Percentiles rank a stretch among this genome's conserved stretches.
Evolutionary conservation across 2,329 filamentous ascomycete genomes (phyloP).

Genomic region (Fusarium annulatum): DNA sequence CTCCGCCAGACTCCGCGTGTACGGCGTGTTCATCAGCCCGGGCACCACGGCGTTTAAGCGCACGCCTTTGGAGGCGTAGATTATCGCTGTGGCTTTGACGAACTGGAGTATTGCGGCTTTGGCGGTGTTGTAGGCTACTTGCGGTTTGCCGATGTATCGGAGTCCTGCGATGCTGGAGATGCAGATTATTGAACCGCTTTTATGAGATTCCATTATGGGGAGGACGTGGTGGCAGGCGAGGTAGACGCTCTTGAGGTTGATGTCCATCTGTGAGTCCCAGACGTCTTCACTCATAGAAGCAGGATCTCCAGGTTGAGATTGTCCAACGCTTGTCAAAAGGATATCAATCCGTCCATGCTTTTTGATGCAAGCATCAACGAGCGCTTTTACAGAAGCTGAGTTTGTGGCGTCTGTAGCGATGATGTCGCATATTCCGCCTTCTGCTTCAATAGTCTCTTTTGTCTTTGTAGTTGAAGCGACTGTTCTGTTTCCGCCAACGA

Average conservation of each 20-base stretch:
- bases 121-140: conserved; percentile 64
- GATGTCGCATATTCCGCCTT: conserved; percentile 51
- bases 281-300: conserved; percentile 59
- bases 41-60: conserved; percentile 66
- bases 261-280: conserved; percentile 64
- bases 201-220: conserved; percentile 64
- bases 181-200: conserved; percentile 57
- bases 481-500: conserved; percentile 64
- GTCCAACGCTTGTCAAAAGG: conserved; percentile 70
- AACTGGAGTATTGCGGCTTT: conserved; percentile 65
- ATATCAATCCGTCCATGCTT: conserved; percentile 69
- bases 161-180: conserved; percentile 63
- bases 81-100: conserved; percentile 60
- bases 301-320: conserved; percentile 63
- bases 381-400: conserved; percentile 60
- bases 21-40: conserved; percentile 66
- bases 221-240: conserved; percentile 63
- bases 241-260: conserved; percentile 68
- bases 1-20: conserved; percentile 57
- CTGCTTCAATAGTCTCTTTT: conserved; percentile 51
- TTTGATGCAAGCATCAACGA: conserved; percentile 63
- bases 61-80: conserved; percentile 60
- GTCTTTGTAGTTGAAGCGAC: conserved; percentile 54
- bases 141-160: conserved; percentile 60
- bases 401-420: conserved; percentile 64